Conservation (phyloP, 2,329 filamentous ascomycete species). For the Onygenales sp. region DNA sequence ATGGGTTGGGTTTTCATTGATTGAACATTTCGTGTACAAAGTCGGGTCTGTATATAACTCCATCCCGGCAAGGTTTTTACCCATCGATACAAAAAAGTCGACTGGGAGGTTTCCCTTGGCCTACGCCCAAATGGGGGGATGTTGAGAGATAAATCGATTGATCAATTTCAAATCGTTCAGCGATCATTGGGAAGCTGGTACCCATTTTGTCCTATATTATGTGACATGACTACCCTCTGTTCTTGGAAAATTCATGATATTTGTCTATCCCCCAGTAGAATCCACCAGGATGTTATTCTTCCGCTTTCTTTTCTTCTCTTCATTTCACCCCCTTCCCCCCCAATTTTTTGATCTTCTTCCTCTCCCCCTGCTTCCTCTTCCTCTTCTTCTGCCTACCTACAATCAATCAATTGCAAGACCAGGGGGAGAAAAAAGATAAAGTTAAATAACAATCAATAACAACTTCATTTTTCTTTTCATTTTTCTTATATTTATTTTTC, state of each 20-base stretch:
- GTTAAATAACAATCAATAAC: too few species aligned
- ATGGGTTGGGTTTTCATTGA: not conserved
- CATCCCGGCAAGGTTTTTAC: conserved; percentile 3
- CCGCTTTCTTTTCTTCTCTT: too few species aligned
- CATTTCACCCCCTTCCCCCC: not conserved
- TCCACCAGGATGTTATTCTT: too few species aligned
- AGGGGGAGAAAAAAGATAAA: too few species aligned
- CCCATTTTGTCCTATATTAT: too few species aligned
- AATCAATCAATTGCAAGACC: too few species aligned
- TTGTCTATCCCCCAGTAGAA: too few species aligned
- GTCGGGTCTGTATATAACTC: not conserved
- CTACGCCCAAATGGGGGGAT: conserved; percentile 3
- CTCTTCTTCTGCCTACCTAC: too few species aligned
- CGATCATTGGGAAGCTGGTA: too few species aligned
- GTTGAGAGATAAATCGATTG: not conserved
- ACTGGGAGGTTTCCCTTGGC: conserved; percentile 1
- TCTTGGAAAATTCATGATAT: too few species aligned
- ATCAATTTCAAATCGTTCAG: not conserved
- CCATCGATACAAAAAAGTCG: not conserved
- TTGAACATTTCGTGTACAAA: not conserved
- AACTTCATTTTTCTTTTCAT: not conserved
- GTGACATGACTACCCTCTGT: too few species aligned
- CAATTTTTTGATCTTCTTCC: not conserved
- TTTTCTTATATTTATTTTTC: not conserved
- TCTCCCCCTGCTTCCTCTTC: too few species aligned